Evolutionary conservation across 2,329 filamentous ascomycete species (phyloP), one percentile per base, ranked within the genome.

Genomic region (Metarhizium sp.): DNA sequence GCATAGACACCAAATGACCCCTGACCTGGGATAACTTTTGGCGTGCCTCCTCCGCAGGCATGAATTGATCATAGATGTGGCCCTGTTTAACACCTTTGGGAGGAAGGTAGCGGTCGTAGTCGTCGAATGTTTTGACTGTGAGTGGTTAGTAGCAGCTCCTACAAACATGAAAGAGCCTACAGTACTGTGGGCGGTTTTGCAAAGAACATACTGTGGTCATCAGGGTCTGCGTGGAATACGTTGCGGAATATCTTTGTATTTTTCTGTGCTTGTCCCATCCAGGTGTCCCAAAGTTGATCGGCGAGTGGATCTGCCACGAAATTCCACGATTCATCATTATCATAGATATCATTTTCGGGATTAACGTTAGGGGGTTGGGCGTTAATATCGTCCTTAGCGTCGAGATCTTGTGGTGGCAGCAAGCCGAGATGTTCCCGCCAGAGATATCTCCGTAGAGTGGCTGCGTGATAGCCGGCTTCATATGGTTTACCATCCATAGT

Each of bases 1-100:
- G 91, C 85, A 96, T 92, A 89, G 90, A 95, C 6, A 97, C 92
- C 45, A 97, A 70, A 74, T 97, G 92, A 0, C 92, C 92, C 72
- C 84, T 86, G 61, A 97, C 83, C 65, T 86, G 78, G 63, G 90
- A 85, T 51, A 97, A 75, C 69, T 92, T 90, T 60, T 78, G 69
- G 16, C 88, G 80, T 6, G 94, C 84, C 55, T 95, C 86, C 29
- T 85, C 77, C 0, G 84, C 80, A 0, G 88, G 86, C 68, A 87
- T 79, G 70, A 87, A 90, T 57, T 82, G 82, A 67, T 95, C 90
- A 64, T 88, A 95, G 57, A 97, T 78, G 71, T 97, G 94, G 0
- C 94, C 92, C 3, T 90, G 75, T 69, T 90, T 94, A 59, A 88
- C 80, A 4, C 85, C 82, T 51, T 82, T 81, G 0, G 84, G 78